These are phyloP conservation scores for Acanthamoeba culbertsoni DNA, from an alignment of 208 protist genomes.

Conservation along the genomic window DNA sequence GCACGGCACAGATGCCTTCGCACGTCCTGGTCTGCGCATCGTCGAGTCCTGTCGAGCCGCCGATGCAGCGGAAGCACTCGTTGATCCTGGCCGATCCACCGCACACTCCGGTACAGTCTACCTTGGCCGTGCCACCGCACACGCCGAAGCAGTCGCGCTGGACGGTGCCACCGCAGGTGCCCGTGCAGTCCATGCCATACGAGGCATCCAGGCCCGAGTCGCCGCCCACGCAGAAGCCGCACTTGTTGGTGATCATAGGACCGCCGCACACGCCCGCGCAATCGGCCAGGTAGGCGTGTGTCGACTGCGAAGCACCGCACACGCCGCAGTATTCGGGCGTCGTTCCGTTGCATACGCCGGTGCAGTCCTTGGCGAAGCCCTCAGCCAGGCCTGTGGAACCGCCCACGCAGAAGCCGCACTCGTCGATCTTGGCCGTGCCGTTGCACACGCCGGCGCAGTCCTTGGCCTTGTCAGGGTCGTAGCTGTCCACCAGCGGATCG, in stretches of 20 bases:
- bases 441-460: not conserved
- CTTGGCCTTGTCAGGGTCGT: too few relatives aligned
- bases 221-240: not conserved
- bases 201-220: not conserved
- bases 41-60: not conserved
- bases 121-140: too few relatives aligned
- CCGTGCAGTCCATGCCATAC: not conserved
- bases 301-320: not conserved
- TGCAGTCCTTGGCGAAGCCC: not conserved
- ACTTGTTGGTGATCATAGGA: not conserved
- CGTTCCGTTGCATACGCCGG: not conserved
- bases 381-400: not conserved
- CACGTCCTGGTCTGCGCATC: not conserved
- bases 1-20: not conserved
- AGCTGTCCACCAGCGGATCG: not conserved
- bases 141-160: not conserved
- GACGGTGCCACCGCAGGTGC: not conserved
- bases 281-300: not conserved
- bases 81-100: not conserved
- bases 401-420: not conserved
- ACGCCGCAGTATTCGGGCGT: not conserved
- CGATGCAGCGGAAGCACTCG: not conserved
- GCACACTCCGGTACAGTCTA: not conserved
- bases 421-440: not conserved
- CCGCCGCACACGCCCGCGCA: not conserved